Conservation (phyloP, 768 basidiomycete species). For the Lyophyllum decastes region DNA sequence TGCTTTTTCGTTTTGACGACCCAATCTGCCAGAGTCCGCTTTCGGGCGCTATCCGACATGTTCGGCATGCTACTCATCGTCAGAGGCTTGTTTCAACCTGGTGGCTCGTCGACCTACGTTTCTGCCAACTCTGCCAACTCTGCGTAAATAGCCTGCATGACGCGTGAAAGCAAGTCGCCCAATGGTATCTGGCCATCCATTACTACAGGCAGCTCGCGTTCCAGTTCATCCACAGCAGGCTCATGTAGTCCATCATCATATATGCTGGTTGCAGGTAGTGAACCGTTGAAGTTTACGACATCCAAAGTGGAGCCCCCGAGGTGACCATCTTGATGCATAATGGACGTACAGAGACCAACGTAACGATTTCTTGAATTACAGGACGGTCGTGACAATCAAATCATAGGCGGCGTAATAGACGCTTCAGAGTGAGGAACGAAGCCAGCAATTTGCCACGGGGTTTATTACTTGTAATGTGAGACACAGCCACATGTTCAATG, state of each 20-base stretch:
- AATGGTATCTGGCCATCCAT: conserved; percentile 74
- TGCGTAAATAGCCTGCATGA: conserved; percentile 79
- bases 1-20: conserved; percentile 91
- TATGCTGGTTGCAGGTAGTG: neutral
- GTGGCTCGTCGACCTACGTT: conserved; percentile 58
- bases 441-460: neutral
- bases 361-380: neutral
- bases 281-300: neutral
- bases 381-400: neutral
- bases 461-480: neutral
- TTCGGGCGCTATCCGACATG: conserved; percentile 80
- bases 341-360: neutral
- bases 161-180: conserved; percentile 72
- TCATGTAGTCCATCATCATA: conserved; percentile 12
- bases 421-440: neutral
- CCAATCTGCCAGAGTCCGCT: conserved; percentile 83
- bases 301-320: neutral
- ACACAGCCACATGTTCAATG: no score
- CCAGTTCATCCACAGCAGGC: conserved; percentile 55
- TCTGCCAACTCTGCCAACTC: conserved; percentile 84
- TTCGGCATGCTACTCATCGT: conserved; percentile 60
- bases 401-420: neutral
- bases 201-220: conserved; percentile 74
- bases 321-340: conserved; percentile 15
- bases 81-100: conserved; percentile 2